These are phyloP conservation scores for Gentiana macrophylla DNA, from an alignment of 257 asterid species.

Conservation along the genomic window DNA sequence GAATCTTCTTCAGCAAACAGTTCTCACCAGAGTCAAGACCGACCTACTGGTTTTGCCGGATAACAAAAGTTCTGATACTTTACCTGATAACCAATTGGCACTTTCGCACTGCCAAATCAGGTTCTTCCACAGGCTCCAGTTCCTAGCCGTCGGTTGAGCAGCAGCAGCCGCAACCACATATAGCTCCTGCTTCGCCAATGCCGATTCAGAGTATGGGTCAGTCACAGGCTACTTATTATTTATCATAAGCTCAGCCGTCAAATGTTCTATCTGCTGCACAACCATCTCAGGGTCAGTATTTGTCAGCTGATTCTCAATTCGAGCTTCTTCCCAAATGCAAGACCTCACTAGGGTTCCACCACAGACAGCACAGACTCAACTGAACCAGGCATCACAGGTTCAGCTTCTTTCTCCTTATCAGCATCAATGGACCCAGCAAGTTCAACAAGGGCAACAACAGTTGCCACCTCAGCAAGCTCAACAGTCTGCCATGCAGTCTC, in stretches of 20 bases:
- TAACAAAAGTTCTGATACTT: slow-evolving; percentile 36
- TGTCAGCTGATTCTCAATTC: slow-evolving; percentile 35
- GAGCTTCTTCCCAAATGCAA: slow-evolving; percentile 39
- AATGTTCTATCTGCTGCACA: slow-evolving; percentile 29
- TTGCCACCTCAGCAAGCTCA: slow-evolving; percentile 25
- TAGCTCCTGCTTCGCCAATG: slow-evolving; percentile 47
- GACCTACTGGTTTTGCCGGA: slow-evolving; percentile 39
- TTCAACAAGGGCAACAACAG: slow-evolving; percentile 35
- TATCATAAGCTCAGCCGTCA: slow-evolving; percentile 43
- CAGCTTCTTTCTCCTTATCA: slow-evolving; percentile 48
- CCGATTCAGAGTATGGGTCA: slow-evolving; percentile 50
- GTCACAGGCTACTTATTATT: slow-evolving; percentile 35
- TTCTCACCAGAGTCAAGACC: slow-evolving; percentile 55
- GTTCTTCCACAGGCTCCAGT: slow-evolving; percentile 38
- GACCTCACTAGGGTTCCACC: slow-evolving; percentile 42
- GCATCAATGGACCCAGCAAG: slow-evolving; percentile 72
- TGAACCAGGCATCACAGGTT: slow-evolving; percentile 42
- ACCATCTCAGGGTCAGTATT: slow-evolving; percentile 49
- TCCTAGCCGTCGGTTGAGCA: slow-evolving; percentile 41
- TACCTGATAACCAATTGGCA: slow-evolving; percentile 55
- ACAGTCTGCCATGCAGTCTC: slow-evolving; percentile 46
- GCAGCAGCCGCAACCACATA: slow-evolving; percentile 45
- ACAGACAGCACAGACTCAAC: slow-evolving; percentile 52
- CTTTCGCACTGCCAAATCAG: slow-evolving; percentile 83
- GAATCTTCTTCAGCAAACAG: slow-evolving; percentile 35